A percentile compares a stretch with the other conserved stretches of the same genome.
phyloP scores from a whole-genome alignment of 768 basidiomycete species.

The Boletus reticuloceps region DNA sequence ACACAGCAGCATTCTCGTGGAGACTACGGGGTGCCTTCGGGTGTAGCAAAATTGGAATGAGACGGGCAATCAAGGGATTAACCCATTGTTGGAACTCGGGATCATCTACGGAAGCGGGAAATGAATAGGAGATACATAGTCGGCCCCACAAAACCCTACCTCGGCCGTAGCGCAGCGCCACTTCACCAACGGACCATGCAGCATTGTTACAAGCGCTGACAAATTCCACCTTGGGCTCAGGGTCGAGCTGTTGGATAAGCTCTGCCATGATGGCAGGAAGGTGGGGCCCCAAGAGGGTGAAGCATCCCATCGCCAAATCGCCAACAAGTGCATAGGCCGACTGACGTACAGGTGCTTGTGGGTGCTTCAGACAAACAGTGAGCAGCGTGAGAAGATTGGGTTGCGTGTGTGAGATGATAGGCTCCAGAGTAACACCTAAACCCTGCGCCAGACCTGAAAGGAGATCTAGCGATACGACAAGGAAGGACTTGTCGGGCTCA shows the following conservation, averaged over 20 bases:
- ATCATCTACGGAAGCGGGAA: conserved; percentile 49
- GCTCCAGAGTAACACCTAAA: conserved; percentile 73
- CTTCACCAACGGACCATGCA: conserved; percentile 99
- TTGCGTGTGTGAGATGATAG: conserved; percentile 63
- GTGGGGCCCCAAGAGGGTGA: conserved; percentile 77
- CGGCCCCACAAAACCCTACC: conserved; percentile 39
- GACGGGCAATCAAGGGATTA: conserved; percentile 75
- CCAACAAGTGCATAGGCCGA: conserved; percentile 98
- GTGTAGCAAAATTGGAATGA: conserved; percentile 91
- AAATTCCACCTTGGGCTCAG: conserved; percentile 90
- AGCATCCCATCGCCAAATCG: conserved; percentile 96
- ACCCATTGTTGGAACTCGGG: conserved; percentile 93
- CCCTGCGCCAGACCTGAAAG: conserved; percentile 96
- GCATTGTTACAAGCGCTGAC: conserved; percentile 98
- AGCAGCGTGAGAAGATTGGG: conserved; percentile 82
- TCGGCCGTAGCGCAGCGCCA: conserved; percentile 86
- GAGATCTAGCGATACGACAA: conserved; percentile 96
- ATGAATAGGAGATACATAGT: neutral
- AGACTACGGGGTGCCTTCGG: conserved; percentile 91
- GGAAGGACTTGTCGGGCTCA: conserved; percentile 95
- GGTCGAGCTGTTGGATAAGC: conserved; percentile 85
- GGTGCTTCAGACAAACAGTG: conserved; percentile 90
- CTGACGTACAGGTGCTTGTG: conserved; percentile 92
- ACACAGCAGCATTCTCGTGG: conserved; percentile 98
- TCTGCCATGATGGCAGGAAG: conserved; percentile 90